Percentiles rank a stretch among this genome's conserved stretches.
Conservation (phyloP, 441 rosid genomes). For the Gossypium gossypioides region DNA sequence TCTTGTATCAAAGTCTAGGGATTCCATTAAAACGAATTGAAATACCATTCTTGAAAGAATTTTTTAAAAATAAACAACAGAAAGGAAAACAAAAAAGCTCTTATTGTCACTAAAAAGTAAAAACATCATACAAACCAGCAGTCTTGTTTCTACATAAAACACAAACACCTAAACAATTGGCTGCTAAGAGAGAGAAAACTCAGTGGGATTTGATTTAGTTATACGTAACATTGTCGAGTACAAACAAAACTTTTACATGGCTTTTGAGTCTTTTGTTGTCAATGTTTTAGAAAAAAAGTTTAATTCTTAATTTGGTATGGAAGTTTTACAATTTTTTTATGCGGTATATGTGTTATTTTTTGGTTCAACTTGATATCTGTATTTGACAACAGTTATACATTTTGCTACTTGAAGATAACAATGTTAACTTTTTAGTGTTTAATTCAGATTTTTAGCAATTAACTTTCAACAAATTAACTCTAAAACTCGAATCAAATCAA, state of each 20-base stretch:
- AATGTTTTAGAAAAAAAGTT: not conserved
- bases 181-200: not conserved
- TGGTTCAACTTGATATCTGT: too few species aligned
- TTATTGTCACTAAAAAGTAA: not conserved
- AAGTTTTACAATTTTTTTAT: too few species aligned
- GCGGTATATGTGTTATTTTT: too few species aligned
- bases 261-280: not conserved
- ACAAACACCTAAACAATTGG: not conserved
- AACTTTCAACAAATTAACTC: too few species aligned
- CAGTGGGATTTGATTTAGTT: not conserved
- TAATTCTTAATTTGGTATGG: not conserved
- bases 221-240: not conserved
- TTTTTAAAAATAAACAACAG: too few species aligned
- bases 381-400: too few species aligned
- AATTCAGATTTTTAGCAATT: too few species aligned
- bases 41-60: not conserved
- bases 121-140: slow-evolving; percentile 10
- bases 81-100: not conserved
- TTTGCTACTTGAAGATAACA: too few species aligned
- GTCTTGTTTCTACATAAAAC: slow-evolving; percentile 3
- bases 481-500: too few species aligned
- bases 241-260: not conserved
- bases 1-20: slow-evolving; percentile 34
- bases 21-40: slow-evolving; percentile 43
- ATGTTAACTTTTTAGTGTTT: too few species aligned